Conservation (phyloP, 352 stramenopile species). For the Nothophytophthora sp. region DNA sequence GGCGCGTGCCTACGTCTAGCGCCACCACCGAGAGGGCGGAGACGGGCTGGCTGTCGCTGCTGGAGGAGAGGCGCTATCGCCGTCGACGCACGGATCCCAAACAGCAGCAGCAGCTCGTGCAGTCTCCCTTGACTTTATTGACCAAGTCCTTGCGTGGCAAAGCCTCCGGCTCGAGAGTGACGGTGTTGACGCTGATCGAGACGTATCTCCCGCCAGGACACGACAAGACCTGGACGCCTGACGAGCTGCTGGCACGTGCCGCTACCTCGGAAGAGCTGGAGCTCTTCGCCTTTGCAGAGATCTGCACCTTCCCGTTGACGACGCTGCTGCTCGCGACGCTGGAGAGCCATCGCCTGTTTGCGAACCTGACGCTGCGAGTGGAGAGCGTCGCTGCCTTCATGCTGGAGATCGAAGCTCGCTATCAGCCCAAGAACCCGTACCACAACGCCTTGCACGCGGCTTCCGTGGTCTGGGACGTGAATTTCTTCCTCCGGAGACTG, state of each 20-base stretch:
- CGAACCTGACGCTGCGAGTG: constrained; percentile 49
- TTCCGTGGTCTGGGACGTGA: constrained; percentile 74
- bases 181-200: constrained; percentile 54
- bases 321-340: constrained; percentile 65
- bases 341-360: constrained; percentile 65
- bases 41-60: constrained; percentile 52
- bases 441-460: constrained; percentile 79
- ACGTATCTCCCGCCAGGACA: constrained; percentile 27
- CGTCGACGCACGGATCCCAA: constrained; percentile 15
- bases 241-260: constrained; percentile 35
- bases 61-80: constrained; percentile 51
- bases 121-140: constrained; percentile 18
- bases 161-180: constrained; percentile 51
- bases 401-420: constrained; percentile 67
- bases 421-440: constrained; percentile 76
- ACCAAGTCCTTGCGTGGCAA: constrained; percentile 37
- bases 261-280: constrained; percentile 47
- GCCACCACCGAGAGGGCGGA: constrained; percentile 21
- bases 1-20: constrained; percentile 12
- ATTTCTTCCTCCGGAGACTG: constrained; percentile 60
- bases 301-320: constrained; percentile 57
- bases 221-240: constrained; percentile 37
- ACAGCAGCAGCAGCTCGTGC: constrained; percentile 5
- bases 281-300: constrained; percentile 45
- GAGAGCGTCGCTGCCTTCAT: constrained; percentile 54